These are phyloP conservation scores for Neophaeococcomyces aloes DNA, from an alignment of 2,329 filamentous ascomycete genomes.

Conservation along the genomic window DNA sequence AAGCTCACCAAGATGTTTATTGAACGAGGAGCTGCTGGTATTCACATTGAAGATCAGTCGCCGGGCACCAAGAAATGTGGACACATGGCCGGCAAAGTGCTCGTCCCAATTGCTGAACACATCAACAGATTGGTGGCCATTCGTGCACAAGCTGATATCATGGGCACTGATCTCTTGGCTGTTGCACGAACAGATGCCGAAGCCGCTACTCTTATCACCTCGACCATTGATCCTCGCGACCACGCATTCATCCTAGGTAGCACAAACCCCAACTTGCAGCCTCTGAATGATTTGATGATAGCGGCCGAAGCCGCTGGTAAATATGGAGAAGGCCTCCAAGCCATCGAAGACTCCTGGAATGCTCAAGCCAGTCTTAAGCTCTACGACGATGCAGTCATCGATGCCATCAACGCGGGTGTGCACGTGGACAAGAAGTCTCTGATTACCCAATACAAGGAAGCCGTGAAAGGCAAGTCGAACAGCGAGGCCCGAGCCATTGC, in stretches of 20 bases:
- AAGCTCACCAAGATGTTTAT: conserved; percentile 97
- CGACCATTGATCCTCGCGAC: conserved; percentile 89
- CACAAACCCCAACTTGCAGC: conserved; percentile 75
- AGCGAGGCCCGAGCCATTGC: conserved; percentile 70
- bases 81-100: conserved; percentile 97
- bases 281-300: conserved; percentile 83
- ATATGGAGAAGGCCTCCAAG: conserved; percentile 67
- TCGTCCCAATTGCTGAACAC: conserved; percentile 94
- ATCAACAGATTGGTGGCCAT: conserved; percentile 97
- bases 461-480: conserved; percentile 75
- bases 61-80: conserved; percentile 99
- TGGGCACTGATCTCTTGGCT: conserved; percentile 85
- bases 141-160: conserved; percentile 94
- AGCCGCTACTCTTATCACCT: conserved; percentile 92
- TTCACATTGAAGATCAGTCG: conserved; percentile 97
- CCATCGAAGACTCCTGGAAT: conserved; percentile 84
- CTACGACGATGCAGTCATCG: conserved; percentile 81
- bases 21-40: conserved; percentile 91
- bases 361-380: conserved; percentile 68
- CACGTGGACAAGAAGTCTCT: conserved; percentile 59
- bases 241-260: conserved; percentile 84
- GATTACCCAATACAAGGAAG: conserved; percentile 54
- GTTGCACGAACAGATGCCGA: conserved; percentile 95
- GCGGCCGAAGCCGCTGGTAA: conserved; percentile 76
- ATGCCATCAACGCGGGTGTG: conserved; percentile 62